A percentile compares a stretch with the other conserved stretches of the same genome.
Conservation (phyloP, 768 basidiomycete species). For the Collybiopsis confluens region DNA sequence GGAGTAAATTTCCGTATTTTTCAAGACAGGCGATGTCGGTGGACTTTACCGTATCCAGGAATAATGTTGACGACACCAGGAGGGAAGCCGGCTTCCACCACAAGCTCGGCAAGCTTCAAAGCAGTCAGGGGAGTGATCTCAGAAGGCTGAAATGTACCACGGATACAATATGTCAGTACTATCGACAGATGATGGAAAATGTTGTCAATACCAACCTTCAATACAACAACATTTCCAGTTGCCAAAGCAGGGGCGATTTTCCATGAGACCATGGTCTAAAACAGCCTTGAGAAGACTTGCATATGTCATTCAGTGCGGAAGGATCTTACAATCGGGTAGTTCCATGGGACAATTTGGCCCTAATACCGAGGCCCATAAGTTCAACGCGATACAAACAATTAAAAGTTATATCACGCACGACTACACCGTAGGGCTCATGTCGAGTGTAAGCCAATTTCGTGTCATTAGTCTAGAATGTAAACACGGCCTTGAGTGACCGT, state of each 20-base stretch:
- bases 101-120: conserved; percentile 38
- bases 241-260: conserved; percentile 65
- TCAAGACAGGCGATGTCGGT: too few relatives aligned
- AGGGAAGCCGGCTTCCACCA: conserved; percentile 58
- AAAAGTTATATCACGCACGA: conserved; percentile 16
- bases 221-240: conserved; percentile 54
- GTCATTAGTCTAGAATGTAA: conserved; percentile 27
- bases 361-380: background rate
- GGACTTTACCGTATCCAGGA: conserved; percentile 11
- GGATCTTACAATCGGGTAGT: conserved; percentile 35
- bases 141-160: conserved; percentile 39
- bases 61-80: conserved; percentile 31
- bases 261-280: conserved; percentile 50
- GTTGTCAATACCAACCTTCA: conserved; percentile 26
- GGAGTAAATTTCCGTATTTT: too few relatives aligned
- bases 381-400: background rate
- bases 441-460: conserved; percentile 52
- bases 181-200: background rate
- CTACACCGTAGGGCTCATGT: conserved; percentile 59
- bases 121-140: conserved; percentile 60
- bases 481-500: too few relatives aligned
- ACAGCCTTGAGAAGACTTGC: too few relatives aligned
- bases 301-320: too few relatives aligned
- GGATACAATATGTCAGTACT: background rate
- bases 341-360: conserved; percentile 61